Evolutionary conservation across 2,329 filamentous ascomycete species (phyloP).

Genomic region (Lanzia echinophila): DNA sequence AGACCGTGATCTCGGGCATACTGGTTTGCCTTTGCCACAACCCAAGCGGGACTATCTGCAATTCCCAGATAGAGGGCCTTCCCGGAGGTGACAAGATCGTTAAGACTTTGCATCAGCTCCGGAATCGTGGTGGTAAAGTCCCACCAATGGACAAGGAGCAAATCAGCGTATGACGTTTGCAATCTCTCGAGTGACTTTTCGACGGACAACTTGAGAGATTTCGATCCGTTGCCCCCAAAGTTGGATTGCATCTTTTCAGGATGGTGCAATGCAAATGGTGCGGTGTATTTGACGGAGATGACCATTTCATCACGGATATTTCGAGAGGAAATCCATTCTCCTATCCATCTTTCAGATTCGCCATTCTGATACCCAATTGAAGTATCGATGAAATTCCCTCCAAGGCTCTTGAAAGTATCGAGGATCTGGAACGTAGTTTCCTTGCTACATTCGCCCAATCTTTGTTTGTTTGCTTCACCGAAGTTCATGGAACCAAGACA

Average conservation of each 20-base stretch:
- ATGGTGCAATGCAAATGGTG: conserved; percentile 27
- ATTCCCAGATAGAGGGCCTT: conserved; percentile 64
- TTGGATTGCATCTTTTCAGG: conserved; percentile 34
- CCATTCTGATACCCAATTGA: conserved; percentile 58
- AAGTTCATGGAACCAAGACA: conserved; percentile 61
- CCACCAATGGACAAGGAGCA: conserved; percentile 61
- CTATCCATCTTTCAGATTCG: conserved; percentile 58
- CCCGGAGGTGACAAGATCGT: conserved; percentile 50
- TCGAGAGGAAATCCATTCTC: conserved; percentile 62
- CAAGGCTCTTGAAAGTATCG: conserved; percentile 48
- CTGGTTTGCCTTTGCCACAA: conserved; percentile 58
- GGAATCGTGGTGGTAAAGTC: conserved; percentile 58
- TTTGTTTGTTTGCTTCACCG: conserved; percentile 37
- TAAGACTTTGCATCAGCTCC: conserved; percentile 63
- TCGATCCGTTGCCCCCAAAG: conserved; percentile 54
- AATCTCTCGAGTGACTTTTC: conserved; percentile 52
- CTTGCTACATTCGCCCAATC: conserved; percentile 44
- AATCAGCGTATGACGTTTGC: conserved; percentile 63
- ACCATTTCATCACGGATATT: conserved; percentile 59
- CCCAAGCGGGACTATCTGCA: conserved; percentile 63
- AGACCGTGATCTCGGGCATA: conserved; percentile 67
- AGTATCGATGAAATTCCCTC: conserved; percentile 65
- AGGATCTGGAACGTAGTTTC: conserved; percentile 47
- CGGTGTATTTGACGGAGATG: conserved; percentile 54
- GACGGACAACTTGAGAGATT: conserved; percentile 51